phyloP scores from a whole-genome alignment of 768 basidiomycete species.

The Termitomyces heimii region DNA sequence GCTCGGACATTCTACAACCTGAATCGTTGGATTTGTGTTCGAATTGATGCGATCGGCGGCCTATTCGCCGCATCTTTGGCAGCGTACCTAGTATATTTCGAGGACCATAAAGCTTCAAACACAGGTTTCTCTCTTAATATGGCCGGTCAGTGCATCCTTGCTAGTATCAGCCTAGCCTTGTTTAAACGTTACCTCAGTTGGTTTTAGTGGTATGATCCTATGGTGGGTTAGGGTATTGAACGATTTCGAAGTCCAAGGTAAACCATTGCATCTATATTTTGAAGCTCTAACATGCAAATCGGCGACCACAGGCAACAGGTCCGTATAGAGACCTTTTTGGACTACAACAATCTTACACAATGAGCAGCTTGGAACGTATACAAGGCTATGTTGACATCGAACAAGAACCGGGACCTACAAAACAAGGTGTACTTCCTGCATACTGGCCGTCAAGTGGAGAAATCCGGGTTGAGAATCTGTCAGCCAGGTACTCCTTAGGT shows the following conservation, averaged over 20 bases:
- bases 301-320: constrained; percentile 33
- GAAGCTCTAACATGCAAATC: constrained; percentile 19
- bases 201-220: constrained; percentile 51
- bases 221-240: constrained; percentile 39
- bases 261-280: background rate
- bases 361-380: constrained; percentile 58
- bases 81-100: constrained; percentile 45
- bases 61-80: constrained; percentile 51
- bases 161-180: constrained; percentile 13
- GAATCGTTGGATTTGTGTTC: constrained; percentile 41
- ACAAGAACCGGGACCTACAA: constrained; percentile 40
- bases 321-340: background rate
- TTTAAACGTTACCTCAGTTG: constrained; percentile 23
- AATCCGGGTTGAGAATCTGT: constrained; percentile 46
- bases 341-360: background rate
- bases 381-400: constrained; percentile 59
- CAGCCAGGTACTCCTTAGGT: constrained; percentile 49
- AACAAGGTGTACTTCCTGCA: constrained; percentile 49
- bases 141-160: constrained; percentile 25
- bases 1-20: constrained; percentile 46
- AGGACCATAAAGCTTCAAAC: constrained; percentile 32
- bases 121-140: constrained; percentile 53
- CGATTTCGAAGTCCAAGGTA: constrained; percentile 37
- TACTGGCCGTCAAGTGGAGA: constrained; percentile 61
- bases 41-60: constrained; percentile 52